Base-by-base conservation (phyloP, 2,329 filamentous ascomycete genomes). In the Fusarium subtropicale region DNA sequence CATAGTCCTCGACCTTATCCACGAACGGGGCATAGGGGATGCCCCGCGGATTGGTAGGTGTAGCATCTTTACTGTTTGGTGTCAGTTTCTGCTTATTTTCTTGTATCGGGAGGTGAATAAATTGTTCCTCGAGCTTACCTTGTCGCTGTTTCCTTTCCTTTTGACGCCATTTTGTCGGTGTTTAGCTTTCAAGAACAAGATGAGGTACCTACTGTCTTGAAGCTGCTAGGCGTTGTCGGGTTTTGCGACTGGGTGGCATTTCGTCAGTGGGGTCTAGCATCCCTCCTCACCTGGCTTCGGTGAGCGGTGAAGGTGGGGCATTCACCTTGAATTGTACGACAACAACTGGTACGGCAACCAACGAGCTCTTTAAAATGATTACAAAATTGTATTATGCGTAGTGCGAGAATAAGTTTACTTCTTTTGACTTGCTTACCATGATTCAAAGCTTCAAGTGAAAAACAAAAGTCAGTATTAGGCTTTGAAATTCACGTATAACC, bases 1-100 rank as follows among this genome's bases (percentile, higher is more conserved):
- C 91, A 84, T 95, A 97, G 82, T 97, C 92, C 79, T 97, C 93
- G 68, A 96, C 92, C 74, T 91, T 92, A 81, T 96, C 92, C 77
- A 96, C 92, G 78, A 96, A 96, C 8, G 92, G 92, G 69, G 93
- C 93, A 76, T 88, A 88, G 26, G 93, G 93, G 64, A 97, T 97
- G 64, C 93, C 93, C 75, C 93, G 87, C 47, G 92, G 91, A 80
- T 97, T 97, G 64, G 91, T 91, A 48, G 87, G 79, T 41, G 87
- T 82, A 33, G 80, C 80, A 78, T 85, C 86, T 75, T 86, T 78
- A 66, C 74, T 73, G 57, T 76, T 78, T 51, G 31, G 38, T 30
- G 59, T 75, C 63, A 75, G 70, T 45, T 54, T 46, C 41, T 55
- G 33, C 48, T 44, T 39, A 13, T 16, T 44, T 24, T 18, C 10